These are phyloP conservation scores for Yarrowia sp. DNA, from an alignment of 805 yeast genomes.

Conservation along the genomic window DNA sequence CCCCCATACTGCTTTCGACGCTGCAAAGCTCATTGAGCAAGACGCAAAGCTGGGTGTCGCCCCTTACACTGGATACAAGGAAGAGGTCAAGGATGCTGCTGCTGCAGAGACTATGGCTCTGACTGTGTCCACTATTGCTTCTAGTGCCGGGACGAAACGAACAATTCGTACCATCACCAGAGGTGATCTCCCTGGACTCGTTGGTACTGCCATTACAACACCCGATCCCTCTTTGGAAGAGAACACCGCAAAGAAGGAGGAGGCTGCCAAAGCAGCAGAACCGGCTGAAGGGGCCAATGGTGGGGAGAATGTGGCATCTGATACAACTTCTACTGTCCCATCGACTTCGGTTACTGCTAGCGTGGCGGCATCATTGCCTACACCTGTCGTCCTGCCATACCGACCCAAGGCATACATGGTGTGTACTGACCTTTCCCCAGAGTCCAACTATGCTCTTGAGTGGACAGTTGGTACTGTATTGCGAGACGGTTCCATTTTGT, in stretches of 20 bases:
- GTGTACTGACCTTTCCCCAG: constrained; percentile 80
- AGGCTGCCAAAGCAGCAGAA: not conserved
- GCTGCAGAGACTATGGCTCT: constrained; percentile 14
- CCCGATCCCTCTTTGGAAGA: constrained; percentile 26
- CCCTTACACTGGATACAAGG: constrained; percentile 17
- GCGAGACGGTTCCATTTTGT: constrained; percentile 77
- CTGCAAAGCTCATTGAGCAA: constrained; percentile 31
- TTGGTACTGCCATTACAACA: constrained; percentile 28
- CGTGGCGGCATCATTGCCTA: not conserved
- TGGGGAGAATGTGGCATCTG: not conserved
- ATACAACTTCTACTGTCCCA: not conserved
- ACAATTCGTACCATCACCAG: constrained; percentile 69
- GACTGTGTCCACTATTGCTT: constrained; percentile 10
- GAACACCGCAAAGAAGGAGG: not conserved
- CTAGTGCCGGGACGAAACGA: constrained; percentile 46
- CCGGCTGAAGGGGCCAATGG: not conserved
- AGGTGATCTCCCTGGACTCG: constrained; percentile 58
- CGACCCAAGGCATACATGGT: constrained; percentile 61
- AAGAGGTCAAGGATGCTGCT: constrained; percentile 23
- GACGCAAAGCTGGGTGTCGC: constrained; percentile 24
- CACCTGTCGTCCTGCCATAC: constrained; percentile 13
- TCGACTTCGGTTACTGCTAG: constrained; percentile 4
- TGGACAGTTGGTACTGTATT: constrained; percentile 86
- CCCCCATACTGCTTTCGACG: constrained; percentile 49
- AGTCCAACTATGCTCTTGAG: constrained; percentile 77